Base-by-base conservation (phyloP, 768 basidiomycete species). In the Mycena polygramma region DNA sequence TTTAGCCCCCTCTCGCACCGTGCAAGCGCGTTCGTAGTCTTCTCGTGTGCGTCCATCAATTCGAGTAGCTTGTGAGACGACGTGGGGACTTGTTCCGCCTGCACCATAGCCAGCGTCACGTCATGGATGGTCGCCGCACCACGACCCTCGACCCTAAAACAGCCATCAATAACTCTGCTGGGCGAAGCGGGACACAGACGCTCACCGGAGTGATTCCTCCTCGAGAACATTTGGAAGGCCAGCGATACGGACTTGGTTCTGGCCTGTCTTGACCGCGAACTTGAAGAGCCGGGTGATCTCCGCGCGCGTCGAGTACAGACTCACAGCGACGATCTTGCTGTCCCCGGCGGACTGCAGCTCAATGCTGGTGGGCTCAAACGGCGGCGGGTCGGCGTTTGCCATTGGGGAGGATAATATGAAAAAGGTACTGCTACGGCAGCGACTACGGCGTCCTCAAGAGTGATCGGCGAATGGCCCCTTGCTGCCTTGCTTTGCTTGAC, bases 231-330 rank as follows among this genome's bases (percentile, higher is more conserved):
- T 74, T 0, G 75, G 71, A 39, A 75, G 37, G 1, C 71, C 71
- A 36, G 57, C 13, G 58, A 75, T 63, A 11, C 66, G 39, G 4
- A 75, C 71, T 43, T 68, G 68, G 57, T 75, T 74, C n/a, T 72
- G 71, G 4, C 75, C 75, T 2, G 51, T 39, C 30, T 57, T 57
- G 30, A 75, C 64, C 20, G 46, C 60, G 57, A 84, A 76, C 52
- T 75, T 78, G 74, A 79, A 81, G 15, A 79, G 52, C 14, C 83
- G 79, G 0, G 81, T 81, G 22, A 85, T 74, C 65, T 85, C 83
- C 46, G 84, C 84, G 30, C 80, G 78, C 9, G 75, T 75, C 19
- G 80, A 74, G 73, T 84, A 84, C 13, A 85, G 62, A 70, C 74
- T 79, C 48, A 83, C 81, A 10, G 73, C 72, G 36, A 72, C 68